Base-by-base conservation (phyloP, 2,329 filamentous ascomycete genomes). In the Periconia sp. region DNA sequence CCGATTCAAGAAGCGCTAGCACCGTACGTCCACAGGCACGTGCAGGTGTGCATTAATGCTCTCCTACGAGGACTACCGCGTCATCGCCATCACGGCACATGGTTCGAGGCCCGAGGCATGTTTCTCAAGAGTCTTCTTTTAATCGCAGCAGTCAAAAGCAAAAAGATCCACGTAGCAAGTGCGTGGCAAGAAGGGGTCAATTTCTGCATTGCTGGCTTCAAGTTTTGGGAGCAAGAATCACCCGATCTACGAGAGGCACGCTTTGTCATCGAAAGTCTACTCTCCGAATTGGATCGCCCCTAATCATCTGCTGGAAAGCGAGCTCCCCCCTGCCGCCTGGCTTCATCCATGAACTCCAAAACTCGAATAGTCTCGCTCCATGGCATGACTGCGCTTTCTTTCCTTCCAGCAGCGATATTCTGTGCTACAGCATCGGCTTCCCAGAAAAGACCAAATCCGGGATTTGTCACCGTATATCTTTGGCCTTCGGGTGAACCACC, bases 391-490 rank as follows among this genome's bases (percentile, higher is more conserved):
- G 47, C 47, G 24, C 32, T 54, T 32, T 79, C 88, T 88, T 75
- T 94, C 83, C 57, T 83, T 77, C 72, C 82, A 83, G 22, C 88
- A 86, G 66, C 92, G 88, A 36, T 85, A 78, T 52, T 94, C 59
- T 59, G 85, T 87, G 26, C 87, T 50, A 81, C 85, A 73, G 88
- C 87, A 68, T 89, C 87, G 3, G 87, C 87, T 67, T 90, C 86
- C 84, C 85, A 90, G 73, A 87, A 91, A 86, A 92, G 91, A 34
- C 88, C 89, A 52, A 87, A 83, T 10, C 88, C 89, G 52, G 72
- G 61, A 11, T 60, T 60, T 18, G 68, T 61, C 37, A 75, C 74
- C 1, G 70, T 61, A 25, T 68, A 69, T 22, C 58, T 68, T 56
- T 71, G 64, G 7, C 48, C 28, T 12, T 62, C 41, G n/a, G 18